A percentile compares a stretch with the other conserved stretches of the same genome.
These are phyloP conservation scores for Bruguiera gymnorhiza DNA, from an alignment of 345 rosid genomes.

Conservation along the genomic window DNA sequence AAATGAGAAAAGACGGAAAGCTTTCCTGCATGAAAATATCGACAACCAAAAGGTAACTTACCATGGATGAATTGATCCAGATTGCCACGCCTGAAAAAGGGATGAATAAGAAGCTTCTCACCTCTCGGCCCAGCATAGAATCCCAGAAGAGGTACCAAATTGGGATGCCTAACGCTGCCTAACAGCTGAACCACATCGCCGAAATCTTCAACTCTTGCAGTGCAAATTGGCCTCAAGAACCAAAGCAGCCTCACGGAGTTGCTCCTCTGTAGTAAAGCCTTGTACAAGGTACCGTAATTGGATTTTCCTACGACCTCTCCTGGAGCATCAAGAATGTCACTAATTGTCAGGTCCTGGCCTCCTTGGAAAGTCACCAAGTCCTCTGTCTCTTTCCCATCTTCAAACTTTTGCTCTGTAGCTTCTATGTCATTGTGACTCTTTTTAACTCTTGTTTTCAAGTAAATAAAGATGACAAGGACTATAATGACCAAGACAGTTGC, in stretches of 20 bases:
- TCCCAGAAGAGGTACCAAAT: constrained; percentile 84
- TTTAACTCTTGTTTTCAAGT: constrained; percentile 25
- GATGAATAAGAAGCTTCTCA: constrained; percentile 90
- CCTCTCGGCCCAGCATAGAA: constrained; percentile 83
- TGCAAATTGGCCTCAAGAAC: constrained; percentile 76
- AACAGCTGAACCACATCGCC: constrained; percentile 45
- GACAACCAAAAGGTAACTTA: constrained; percentile 23
- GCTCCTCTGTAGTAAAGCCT: constrained; percentile 62
- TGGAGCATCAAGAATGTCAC: constrained; percentile 87
- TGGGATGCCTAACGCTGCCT: constrained; percentile 64
- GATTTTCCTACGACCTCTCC: constrained; percentile 96
- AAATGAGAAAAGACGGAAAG: neutral
- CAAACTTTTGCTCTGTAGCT: constrained; percentile 20
- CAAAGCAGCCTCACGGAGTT: constrained; percentile 58
- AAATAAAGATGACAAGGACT: constrained; percentile 31
- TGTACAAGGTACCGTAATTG: constrained; percentile 78
- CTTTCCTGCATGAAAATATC: constrained; percentile 1
- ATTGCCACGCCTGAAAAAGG: constrained; percentile 59
- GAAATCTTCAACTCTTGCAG: constrained; percentile 46
- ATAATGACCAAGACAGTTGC: constrained; percentile 39
- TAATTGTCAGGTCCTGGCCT: constrained; percentile 64
- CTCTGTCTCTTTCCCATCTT: constrained; percentile 37
- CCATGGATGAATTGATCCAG: constrained; percentile 72
- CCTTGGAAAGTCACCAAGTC: constrained; percentile 62
- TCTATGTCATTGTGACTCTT: constrained; percentile 38